Evolutionary conservation across 176 grass and related monocot genomes (phyloP).

Genomic region (Avena atlantica): DNA sequence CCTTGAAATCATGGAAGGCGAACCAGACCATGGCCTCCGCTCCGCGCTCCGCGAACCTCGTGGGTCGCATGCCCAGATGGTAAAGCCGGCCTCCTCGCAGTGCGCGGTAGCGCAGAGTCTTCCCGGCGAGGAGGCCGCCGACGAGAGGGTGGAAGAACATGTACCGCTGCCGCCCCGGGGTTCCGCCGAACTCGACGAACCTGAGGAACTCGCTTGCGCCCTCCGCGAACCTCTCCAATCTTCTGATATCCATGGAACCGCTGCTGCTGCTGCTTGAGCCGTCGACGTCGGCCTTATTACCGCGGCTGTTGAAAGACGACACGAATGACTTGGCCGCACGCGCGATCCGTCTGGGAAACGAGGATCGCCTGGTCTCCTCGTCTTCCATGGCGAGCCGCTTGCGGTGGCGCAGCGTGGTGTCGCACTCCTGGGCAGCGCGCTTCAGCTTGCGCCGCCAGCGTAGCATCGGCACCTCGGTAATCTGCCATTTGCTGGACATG

Average conservation of each 20-base stretch:
- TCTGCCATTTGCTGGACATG: background rate
- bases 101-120: background rate
- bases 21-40: conserved; percentile 23
- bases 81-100: background rate
- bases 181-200: background rate
- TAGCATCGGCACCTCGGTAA: background rate
- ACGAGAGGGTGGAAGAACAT: conserved; percentile 24
- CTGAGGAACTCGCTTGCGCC: conserved; percentile 14
- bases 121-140: conserved; percentile 15
- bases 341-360: background rate
- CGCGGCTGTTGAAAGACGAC: background rate
- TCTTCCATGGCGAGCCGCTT: background rate
- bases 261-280: too few relatives aligned
- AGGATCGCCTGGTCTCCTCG: background rate
- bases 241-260: background rate
- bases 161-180: background rate
- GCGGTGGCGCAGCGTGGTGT: background rate
- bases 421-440: conserved; percentile 11
- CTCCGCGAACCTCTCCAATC: conserved; percentile 18
- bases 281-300: background rate
- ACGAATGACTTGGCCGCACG: background rate
- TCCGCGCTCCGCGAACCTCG: background rate
- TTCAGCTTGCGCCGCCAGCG: background rate
- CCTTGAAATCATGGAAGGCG: conserved; percentile 3
- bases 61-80: background rate